These are phyloP conservation scores for Sporothrix curviconia DNA, from an alignment of 2,329 filamentous ascomycete genomes.

Conservation along the genomic window DNA sequence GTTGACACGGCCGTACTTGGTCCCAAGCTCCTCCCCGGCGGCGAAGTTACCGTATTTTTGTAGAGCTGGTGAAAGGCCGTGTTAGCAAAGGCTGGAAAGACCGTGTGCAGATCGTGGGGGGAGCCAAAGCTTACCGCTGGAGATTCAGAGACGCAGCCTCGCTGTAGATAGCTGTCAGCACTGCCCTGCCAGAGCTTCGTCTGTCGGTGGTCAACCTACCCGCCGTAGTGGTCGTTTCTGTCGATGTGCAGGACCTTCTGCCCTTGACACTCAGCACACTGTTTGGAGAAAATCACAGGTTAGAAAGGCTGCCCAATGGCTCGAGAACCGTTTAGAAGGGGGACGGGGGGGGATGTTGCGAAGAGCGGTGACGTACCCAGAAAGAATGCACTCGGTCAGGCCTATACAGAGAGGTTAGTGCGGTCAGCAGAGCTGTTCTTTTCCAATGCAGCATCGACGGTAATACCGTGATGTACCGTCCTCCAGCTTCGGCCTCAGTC, in stretches of 20 bases:
- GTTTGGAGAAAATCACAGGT: slow-evolving; percentile 16
- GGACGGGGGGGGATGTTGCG: background rate
- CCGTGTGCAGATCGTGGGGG: too few species aligned
- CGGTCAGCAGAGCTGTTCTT: background rate
- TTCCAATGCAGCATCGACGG: too few species aligned
- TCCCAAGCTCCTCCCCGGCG: slow-evolving; percentile 84
- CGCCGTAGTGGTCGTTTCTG: slow-evolving; percentile 96
- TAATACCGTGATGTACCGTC: too few species aligned
- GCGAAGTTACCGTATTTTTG: slow-evolving; percentile 88
- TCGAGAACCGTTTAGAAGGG: background rate
- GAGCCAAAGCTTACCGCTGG: slow-evolving; percentile 68
- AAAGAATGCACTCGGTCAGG: slow-evolving; percentile 97
- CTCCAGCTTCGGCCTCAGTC: background rate
- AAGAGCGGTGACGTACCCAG: slow-evolving; percentile 53
- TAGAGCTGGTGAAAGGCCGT: slow-evolving; percentile 59
- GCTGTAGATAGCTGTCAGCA: slow-evolving; percentile 38
- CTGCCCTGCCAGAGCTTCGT: background rate
- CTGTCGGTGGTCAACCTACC: slow-evolving; percentile 50
- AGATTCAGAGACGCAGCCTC: slow-evolving; percentile 97
- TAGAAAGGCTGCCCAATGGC: background rate
- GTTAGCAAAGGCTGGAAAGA: background rate
- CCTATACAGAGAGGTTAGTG: slow-evolving; percentile 44
- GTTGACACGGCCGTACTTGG: slow-evolving; percentile 91
- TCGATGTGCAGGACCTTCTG: slow-evolving; percentile 98
- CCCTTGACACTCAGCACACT: slow-evolving; percentile 97